Conservation (phyloP, 23 red algal species). For the Gracilaria caudata region DNA sequence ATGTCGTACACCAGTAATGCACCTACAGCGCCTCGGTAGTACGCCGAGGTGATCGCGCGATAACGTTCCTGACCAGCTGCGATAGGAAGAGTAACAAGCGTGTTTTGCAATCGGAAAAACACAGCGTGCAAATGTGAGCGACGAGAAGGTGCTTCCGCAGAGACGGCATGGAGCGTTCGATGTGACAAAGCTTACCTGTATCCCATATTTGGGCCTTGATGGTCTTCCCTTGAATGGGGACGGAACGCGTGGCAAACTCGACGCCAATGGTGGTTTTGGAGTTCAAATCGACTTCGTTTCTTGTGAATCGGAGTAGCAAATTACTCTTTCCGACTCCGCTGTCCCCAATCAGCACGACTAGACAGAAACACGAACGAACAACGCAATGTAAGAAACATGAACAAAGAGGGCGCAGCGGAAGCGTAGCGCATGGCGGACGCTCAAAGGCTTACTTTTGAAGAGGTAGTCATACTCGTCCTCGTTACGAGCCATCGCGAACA, state of each 20-base stretch:
- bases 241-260: constrained; percentile 93
- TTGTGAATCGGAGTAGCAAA: constrained; percentile 87
- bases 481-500: constrained; percentile 56
- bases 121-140: neutral
- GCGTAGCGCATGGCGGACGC: neutral
- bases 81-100: too few species aligned
- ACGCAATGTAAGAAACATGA: constrained; percentile 4
- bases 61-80: constrained; percentile 93
- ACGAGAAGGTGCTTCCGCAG: neutral
- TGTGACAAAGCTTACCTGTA: constrained; percentile 35
- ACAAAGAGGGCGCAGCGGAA: neutral
- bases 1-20: constrained; percentile 97
- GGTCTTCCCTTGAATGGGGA: constrained; percentile 89
- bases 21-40: constrained; percentile 91
- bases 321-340: constrained; percentile 92
- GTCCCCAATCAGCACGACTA: constrained; percentile 83
- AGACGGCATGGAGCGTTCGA: neutral
- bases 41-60: constrained; percentile 96
- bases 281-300: constrained; percentile 94
- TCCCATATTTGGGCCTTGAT: constrained; percentile 99
- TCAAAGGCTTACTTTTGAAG: constrained; percentile 76
- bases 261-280: constrained; percentile 97
- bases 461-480: constrained; percentile 99
- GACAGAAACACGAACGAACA: neutral
- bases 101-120: neutral